phyloP scores from a whole-genome alignment of 1,284 basidiomycete species.

The Waitea zeae region DNA sequence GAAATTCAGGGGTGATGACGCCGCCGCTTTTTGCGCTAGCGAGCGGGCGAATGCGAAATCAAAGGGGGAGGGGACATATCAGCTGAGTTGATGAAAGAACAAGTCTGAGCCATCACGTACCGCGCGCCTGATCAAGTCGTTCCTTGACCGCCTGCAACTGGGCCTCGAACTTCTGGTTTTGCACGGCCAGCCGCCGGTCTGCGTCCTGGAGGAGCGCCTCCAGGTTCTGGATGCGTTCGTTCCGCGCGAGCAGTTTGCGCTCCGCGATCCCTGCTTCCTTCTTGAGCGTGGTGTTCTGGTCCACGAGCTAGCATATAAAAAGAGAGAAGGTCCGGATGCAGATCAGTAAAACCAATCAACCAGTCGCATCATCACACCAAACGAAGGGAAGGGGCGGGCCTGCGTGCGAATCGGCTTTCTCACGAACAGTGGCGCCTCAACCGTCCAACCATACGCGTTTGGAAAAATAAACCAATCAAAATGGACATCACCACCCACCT shows the following conservation, averaged over 20 bases:
- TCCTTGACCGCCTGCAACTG: slow-evolving; percentile 87
- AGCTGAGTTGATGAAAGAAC: slow-evolving; percentile 3
- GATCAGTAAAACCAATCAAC: slow-evolving; percentile 6
- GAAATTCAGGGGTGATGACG: slow-evolving; percentile 59
- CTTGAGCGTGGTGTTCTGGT: slow-evolving; percentile 96
- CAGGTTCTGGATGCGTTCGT: slow-evolving; percentile 93
- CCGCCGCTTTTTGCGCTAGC: slow-evolving; percentile 64
- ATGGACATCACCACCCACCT: no score
- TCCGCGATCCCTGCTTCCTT: slow-evolving; percentile 96
- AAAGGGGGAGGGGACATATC: slow-evolving; percentile 1
- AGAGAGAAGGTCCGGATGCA: slow-evolving; percentile 7
- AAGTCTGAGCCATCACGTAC: slow-evolving; percentile 32
- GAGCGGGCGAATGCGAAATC: neutral
- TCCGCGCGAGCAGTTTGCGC: slow-evolving; percentile 87
- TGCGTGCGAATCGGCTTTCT: no score
- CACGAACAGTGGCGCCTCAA: no score
- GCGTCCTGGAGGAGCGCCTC: slow-evolving; percentile 88
- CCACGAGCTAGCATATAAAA: slow-evolving; percentile 92
- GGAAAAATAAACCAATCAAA: no score
- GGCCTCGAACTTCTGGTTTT: slow-evolving; percentile 92
- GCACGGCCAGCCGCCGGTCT: slow-evolving; percentile 76
- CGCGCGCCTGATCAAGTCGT: slow-evolving; percentile 80
- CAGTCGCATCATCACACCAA: no score
- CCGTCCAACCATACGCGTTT: no score
- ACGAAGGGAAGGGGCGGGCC: no score